Conservation (phyloP, 306 rosid species). For the Gastrolobium bilobum region DNA sequence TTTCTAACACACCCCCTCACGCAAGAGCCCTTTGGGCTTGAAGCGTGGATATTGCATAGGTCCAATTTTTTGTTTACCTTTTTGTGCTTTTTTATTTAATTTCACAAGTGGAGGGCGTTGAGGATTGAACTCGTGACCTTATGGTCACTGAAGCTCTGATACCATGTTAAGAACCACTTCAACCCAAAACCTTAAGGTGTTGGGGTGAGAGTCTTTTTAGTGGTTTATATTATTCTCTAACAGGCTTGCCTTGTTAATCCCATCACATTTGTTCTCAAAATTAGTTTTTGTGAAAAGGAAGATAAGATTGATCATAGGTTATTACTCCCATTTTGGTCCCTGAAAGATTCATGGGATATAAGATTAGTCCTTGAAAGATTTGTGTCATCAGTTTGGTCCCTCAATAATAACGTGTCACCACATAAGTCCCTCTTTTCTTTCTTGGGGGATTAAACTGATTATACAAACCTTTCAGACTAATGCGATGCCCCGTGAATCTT, state of each 20-base stretch:
- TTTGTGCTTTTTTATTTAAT: too few relatives aligned
- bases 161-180: too few relatives aligned
- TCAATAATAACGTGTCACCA: not conserved
- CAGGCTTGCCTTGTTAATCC: not conserved
- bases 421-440: not conserved
- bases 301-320: not conserved
- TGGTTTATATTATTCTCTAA: too few relatives aligned
- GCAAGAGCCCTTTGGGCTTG: too few relatives aligned
- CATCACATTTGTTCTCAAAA: conserved; percentile 3
- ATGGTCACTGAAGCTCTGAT: too few relatives aligned
- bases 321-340: not conserved
- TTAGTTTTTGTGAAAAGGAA: conserved; percentile 10
- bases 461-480: not conserved
- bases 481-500: not conserved
- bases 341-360: conserved; percentile 23
- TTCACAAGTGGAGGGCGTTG: too few relatives aligned
- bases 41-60: too few relatives aligned
- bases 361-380: conserved; percentile 14
- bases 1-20: too few relatives aligned
- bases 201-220: too few relatives aligned
- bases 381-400: not conserved
- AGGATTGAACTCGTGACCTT: too few relatives aligned
- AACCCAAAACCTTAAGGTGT: too few relatives aligned
- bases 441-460: not conserved
- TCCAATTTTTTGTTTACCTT: too few relatives aligned